A percentile compares a stretch with the other conserved stretches of the same genome.
phyloP scores from a whole-genome alignment of 108 stramenopile species.

The Schizochytrium sp. region DNA sequence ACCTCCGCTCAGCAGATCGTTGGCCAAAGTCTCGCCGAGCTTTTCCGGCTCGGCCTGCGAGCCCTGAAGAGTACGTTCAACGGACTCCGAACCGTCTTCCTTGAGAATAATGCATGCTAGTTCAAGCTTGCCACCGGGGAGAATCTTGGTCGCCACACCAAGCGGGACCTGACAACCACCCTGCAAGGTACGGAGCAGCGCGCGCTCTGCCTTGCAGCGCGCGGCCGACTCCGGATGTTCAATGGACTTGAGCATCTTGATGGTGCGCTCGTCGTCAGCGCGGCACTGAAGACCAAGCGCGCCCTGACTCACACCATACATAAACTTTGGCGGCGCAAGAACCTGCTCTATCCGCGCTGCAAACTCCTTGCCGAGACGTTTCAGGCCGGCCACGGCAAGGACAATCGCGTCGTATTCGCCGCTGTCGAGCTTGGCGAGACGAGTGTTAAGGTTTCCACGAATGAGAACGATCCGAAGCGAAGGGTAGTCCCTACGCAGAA shows the following conservation, averaged over 20 bases:
- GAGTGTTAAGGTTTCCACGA: conserved; percentile 98
- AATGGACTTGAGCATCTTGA: conserved; percentile 81
- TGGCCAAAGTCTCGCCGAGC: neutral
- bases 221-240: conserved; percentile 81
- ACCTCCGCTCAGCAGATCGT: neutral
- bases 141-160: conserved; percentile 60
- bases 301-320: conserved; percentile 97
- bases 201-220: conserved; percentile 95
- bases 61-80: neutral
- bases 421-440: conserved; percentile 93
- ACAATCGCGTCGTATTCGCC: conserved; percentile 86
- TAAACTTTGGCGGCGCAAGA: conserved; percentile 91
- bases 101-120: neutral
- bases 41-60: neutral
- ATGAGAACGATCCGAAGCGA: conserved; percentile 92
- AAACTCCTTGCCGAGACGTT: conserved; percentile 84
- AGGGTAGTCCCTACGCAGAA: conserved; percentile 84
- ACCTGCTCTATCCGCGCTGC: conserved; percentile 76
- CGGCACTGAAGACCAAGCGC: conserved; percentile 91
- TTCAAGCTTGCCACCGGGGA: neutral
- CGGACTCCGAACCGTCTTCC: neutral
- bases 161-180: conserved; percentile 99
- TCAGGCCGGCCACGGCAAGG: conserved; percentile 93
- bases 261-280: conserved; percentile 72
- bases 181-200: conserved; percentile 90